Percentiles rank a stretch among this genome's conserved stretches.
phyloP scores from a whole-genome alignment of 768 basidiomycete species.

The Lactarius hatsudake region DNA sequence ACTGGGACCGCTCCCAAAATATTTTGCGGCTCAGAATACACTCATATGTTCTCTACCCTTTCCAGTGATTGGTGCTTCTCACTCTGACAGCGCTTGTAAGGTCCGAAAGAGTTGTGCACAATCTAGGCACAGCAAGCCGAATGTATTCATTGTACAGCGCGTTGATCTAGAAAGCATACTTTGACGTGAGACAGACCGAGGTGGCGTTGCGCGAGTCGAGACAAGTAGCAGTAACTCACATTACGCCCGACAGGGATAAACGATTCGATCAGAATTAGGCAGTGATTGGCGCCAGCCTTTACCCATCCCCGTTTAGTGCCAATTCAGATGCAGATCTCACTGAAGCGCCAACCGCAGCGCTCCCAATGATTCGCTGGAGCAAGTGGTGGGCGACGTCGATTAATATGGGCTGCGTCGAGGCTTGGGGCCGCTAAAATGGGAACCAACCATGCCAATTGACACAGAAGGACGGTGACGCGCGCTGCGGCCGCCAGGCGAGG shows the following conservation, averaged over 20 bases:
- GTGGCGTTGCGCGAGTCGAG: neutral
- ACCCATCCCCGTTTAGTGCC: neutral
- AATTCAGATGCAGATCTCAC: neutral
- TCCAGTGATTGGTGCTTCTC: neutral
- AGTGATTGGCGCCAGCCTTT: constrained; percentile 4
- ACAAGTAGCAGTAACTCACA: neutral
- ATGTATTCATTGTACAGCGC: neutral
- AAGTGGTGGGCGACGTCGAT: neutral
- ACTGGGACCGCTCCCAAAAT: neutral
- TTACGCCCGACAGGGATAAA: constrained; percentile 6
- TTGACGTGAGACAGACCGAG: neutral
- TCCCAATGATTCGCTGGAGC: neutral
- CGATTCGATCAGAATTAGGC: constrained; percentile 17
- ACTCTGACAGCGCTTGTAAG: neutral
- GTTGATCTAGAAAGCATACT: neutral
- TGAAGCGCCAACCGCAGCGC: neutral
- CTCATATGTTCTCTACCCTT: neutral
- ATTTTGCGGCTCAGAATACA: neutral
- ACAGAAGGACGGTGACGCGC: neutral
- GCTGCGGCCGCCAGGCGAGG: neutral
- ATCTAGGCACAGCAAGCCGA: neutral
- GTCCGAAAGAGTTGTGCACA: neutral
- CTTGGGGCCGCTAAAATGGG: neutral
- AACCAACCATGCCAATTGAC: neutral
- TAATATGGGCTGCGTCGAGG: neutral